Percentiles rank a stretch among this genome's conserved stretches.
Conservation (phyloP, 371 early-diverging fungal species). For the Mortierella sp. region DNA sequence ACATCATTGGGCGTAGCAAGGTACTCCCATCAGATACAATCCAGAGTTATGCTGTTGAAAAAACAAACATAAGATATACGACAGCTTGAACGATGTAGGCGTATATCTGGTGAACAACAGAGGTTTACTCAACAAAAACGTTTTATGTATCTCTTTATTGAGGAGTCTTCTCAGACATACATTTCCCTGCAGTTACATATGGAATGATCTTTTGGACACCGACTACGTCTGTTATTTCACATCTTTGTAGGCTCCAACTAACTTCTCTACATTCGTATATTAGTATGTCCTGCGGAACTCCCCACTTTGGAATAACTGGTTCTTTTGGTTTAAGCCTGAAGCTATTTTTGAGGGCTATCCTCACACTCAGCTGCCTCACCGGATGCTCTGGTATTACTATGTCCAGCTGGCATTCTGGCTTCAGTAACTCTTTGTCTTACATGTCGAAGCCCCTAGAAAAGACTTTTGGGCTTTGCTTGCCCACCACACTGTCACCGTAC, state of each 20-base stretch:
- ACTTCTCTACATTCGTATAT: neutral
- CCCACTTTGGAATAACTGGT: conserved; percentile 71
- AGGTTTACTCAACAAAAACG: too few species aligned
- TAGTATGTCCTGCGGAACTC: conserved; percentile 73
- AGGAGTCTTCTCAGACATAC: too few species aligned
- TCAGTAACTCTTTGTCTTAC: conserved; percentile 79
- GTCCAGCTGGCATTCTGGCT: conserved; percentile 82
- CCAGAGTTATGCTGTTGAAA: too few species aligned
- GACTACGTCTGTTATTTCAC: too few species aligned
- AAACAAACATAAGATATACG: too few species aligned
- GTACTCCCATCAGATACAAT: too few species aligned
- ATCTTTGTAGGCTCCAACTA: too few species aligned
- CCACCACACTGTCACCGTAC: conserved; percentile 82
- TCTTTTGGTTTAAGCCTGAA: conserved; percentile 76
- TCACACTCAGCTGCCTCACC: conserved; percentile 64
- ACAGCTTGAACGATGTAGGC: too few species aligned
- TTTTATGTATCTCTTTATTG: too few species aligned
- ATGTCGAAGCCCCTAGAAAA: conserved; percentile 79
- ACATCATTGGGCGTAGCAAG: neutral
- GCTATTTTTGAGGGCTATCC: conserved; percentile 78
- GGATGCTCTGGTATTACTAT: conserved; percentile 79
- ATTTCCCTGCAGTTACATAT: too few species aligned
- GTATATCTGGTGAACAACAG: too few species aligned
- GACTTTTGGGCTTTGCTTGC: conserved; percentile 77
- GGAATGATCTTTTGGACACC: too few species aligned